phyloP scores from a whole-genome alignment of 352 stramenopile genomes.

The Pythium sp. region DNA sequence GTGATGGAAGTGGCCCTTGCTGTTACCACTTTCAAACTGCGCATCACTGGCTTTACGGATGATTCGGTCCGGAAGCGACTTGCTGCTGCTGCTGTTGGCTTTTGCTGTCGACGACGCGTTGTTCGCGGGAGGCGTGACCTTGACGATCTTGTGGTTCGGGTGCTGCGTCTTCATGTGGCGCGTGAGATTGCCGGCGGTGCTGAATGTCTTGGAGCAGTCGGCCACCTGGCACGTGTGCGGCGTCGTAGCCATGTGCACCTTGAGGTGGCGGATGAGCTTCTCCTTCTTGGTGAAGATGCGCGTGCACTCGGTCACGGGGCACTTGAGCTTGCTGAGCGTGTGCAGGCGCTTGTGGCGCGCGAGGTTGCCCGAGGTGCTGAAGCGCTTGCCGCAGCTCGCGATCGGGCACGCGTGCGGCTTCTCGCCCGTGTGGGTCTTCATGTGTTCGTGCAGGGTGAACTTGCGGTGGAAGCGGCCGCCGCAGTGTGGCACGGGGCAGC shows the following conservation, averaged over 20 bases:
- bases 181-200: constrained; percentile 64
- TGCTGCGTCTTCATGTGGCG: constrained; percentile 67
- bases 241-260: constrained; percentile 45
- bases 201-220: constrained; percentile 63
- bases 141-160: constrained; percentile 17
- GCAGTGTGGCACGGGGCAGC: constrained; percentile 47
- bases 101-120: neutral
- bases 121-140: neutral
- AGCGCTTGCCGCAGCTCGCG: constrained; percentile 56
- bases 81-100: neutral
- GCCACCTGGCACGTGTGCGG: constrained; percentile 49
- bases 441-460: constrained; percentile 69
- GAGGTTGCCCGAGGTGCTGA: constrained; percentile 73
- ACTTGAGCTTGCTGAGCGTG: constrained; percentile 44
- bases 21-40: neutral
- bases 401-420: constrained; percentile 60
- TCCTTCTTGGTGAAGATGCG: constrained; percentile 46
- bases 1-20: neutral
- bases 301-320: constrained; percentile 40
- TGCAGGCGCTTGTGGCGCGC: constrained; percentile 66
- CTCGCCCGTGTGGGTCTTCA: constrained; percentile 80
- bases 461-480: constrained; percentile 60
- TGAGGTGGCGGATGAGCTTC: constrained; percentile 49
- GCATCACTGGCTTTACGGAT: neutral
- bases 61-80: constrained; percentile 7